Conservation (phyloP, 176 grass and related monocot species). For the Triticum urartu region DNA sequence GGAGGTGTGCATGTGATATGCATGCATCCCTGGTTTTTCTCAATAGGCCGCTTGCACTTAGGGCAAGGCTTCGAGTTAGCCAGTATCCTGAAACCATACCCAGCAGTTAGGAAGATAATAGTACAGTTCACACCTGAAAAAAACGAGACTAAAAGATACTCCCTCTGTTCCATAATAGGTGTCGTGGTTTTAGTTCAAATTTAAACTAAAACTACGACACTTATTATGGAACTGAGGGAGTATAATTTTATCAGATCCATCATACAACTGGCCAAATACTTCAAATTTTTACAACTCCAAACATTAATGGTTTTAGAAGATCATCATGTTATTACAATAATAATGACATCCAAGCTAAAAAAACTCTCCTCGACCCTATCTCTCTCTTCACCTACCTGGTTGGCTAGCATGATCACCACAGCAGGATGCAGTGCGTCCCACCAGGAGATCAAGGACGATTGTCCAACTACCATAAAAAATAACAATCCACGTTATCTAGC, state of each 20-base stretch:
- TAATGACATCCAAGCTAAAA: background rate
- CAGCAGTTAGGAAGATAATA: conserved; percentile 15
- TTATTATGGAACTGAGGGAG: no score
- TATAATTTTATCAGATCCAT: background rate
- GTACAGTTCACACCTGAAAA: background rate
- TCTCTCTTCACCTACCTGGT: background rate
- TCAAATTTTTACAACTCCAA: background rate
- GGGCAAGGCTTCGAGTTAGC: conserved; percentile 99
- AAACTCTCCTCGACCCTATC: background rate
- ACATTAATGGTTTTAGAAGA: background rate
- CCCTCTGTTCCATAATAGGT: no score
- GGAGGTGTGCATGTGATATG: conserved; percentile 98
- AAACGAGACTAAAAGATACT: background rate
- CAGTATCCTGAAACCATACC: conserved; percentile 74
- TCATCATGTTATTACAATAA: background rate
- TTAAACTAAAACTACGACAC: no score
- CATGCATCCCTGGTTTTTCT: conserved; percentile 99
- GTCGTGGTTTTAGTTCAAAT: no score
- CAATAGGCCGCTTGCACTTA: conserved; percentile 98
- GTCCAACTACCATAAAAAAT: background rate
- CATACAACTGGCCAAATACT: background rate
- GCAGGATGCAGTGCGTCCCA: background rate
- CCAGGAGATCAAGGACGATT: background rate
- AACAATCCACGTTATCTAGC: background rate
- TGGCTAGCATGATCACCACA: background rate